Conservation (phyloP, 2,329 filamentous ascomycete genomes). For the Nothomitra cinnamomea region DNA sequence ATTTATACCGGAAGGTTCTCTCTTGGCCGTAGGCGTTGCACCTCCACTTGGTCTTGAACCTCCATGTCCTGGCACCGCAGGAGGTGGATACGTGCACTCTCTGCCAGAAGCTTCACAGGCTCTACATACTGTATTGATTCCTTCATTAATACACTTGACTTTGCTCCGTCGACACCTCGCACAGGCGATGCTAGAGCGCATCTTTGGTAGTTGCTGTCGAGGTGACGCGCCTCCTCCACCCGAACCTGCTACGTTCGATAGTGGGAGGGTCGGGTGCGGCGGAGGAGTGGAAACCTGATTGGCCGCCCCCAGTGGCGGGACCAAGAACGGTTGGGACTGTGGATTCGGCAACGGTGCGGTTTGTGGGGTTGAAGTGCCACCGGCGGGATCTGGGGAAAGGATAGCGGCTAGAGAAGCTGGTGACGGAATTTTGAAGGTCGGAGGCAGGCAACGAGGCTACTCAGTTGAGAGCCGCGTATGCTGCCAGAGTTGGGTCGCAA, state of each 20-base stretch:
- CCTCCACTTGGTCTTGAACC: neutral
- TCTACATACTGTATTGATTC: slow-evolving; percentile 53
- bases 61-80: slow-evolving; percentile 20
- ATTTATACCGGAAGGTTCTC: slow-evolving; percentile 20
- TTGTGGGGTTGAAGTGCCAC: neutral
- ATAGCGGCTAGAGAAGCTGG: slow-evolving; percentile 2
- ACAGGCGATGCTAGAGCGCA: slow-evolving; percentile 70
- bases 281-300: neutral
- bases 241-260: neutral
- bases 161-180: slow-evolving; percentile 61
- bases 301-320: neutral
- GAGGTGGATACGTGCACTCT: slow-evolving; percentile 54
- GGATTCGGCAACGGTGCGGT: neutral
- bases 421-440: slow-evolving; percentile 2
- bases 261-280: neutral
- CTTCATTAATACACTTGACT: slow-evolving; percentile 73
- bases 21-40: slow-evolving; percentile 22
- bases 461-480: neutral
- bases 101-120: slow-evolving; percentile 55
- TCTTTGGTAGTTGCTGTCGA: slow-evolving; percentile 20
- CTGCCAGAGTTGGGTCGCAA: neutral
- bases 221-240: neutral
- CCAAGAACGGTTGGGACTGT: neutral
- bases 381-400: neutral
- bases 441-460: neutral